phyloP scores from a whole-genome alignment of 768 basidiomycete species.

The Gymnopilus junonius region DNA sequence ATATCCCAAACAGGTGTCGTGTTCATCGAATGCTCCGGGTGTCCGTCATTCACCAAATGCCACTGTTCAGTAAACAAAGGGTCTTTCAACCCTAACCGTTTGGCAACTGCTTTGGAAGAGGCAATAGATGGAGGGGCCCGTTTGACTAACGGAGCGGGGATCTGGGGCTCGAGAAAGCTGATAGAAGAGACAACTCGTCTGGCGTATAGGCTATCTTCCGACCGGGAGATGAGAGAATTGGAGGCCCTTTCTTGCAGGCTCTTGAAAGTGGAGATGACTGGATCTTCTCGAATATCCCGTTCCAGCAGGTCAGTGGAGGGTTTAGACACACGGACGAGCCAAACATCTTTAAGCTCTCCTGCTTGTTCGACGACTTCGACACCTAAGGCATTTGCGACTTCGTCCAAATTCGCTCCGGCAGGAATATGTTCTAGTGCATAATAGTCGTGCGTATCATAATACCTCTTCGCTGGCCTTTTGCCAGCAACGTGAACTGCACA shows the following conservation, averaged over 20 bases:
- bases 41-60: constrained; percentile 90
- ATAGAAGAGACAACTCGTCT: constrained; percentile 56
- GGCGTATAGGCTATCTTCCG: constrained; percentile 42
- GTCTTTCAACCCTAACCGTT: constrained; percentile 70
- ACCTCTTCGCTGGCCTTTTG: constrained; percentile 48
- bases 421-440: constrained; percentile 76
- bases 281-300: constrained; percentile 43
- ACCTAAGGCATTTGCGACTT: constrained; percentile 63
- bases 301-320: constrained; percentile 25
- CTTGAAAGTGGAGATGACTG: constrained; percentile 51
- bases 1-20: constrained; percentile 88
- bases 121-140: constrained; percentile 68
- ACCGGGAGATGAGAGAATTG: constrained; percentile 39
- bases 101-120: constrained; percentile 49
- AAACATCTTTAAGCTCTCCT: constrained; percentile 79
- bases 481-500: constrained; percentile 19
- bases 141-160: constrained; percentile 64
- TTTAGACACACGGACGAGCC: constrained; percentile 74
- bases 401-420: constrained; percentile 49
- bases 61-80: constrained; percentile 86
- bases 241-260: constrained; percentile 39
- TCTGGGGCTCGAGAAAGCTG: constrained; percentile 60
- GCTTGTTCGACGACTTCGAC: constrained; percentile 87
- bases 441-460: constrained; percentile 73
- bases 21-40: constrained; percentile 86